Evolutionary conservation across 1,139 yeast species (phyloP).

Genomic region (Martiniozyma asiatica): DNA sequence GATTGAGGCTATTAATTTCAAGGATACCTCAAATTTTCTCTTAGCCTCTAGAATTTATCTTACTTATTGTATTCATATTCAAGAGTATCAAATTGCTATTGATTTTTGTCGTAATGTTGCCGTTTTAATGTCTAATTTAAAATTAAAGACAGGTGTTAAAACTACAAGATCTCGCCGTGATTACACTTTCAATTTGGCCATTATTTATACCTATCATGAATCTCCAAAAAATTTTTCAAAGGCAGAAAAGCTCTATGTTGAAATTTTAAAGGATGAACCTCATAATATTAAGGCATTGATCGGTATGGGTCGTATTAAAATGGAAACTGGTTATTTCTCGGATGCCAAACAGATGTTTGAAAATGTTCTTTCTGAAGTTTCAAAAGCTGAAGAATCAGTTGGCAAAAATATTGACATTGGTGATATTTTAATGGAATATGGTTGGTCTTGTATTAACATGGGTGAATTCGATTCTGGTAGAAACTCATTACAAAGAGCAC

Average conservation of each 20-base stretch:
- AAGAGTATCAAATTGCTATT: constrained; percentile 55
- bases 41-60: constrained; percentile 32
- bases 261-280: constrained; percentile 41
- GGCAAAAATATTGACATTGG: constrained; percentile 33
- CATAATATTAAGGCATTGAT: constrained; percentile 45
- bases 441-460: constrained; percentile 65
- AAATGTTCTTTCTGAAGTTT: constrained; percentile 28
- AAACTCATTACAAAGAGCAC: constrained; percentile 21
- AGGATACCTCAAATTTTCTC: not conserved
- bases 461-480: constrained; percentile 46
- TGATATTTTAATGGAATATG: constrained; percentile 33
- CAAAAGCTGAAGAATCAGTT: constrained; percentile 30
- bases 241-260: constrained; percentile 63
- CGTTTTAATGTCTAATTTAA: constrained; percentile 37
- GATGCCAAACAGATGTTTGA: constrained; percentile 43
- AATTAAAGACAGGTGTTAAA: constrained; percentile 33
- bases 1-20: constrained; percentile 32
- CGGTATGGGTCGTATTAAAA: constrained; percentile 70
- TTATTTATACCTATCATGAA: constrained; percentile 71
- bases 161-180: constrained; percentile 46
- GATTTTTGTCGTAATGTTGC: constrained; percentile 54
- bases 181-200: constrained; percentile 56
- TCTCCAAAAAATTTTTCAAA: constrained; percentile 78
- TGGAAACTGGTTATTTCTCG: constrained; percentile 48
- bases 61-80: constrained; percentile 44